phyloP scores from a whole-genome alignment of 2,329 filamentous ascomycete species.

The Fusarium brevicatenulatum region DNA sequence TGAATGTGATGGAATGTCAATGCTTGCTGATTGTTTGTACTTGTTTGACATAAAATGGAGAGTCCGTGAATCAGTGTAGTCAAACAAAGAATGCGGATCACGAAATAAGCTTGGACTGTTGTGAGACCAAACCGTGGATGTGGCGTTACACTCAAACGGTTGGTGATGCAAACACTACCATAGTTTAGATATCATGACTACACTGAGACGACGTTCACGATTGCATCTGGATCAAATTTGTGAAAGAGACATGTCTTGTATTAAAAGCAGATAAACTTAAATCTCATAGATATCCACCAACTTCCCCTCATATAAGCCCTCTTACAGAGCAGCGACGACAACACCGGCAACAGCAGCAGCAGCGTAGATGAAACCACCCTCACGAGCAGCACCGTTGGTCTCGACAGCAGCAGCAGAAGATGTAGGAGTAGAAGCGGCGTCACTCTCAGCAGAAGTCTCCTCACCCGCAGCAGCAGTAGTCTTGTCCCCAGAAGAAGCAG shows the following conservation, averaged over 20 bases:
- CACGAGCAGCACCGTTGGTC: constrained; percentile 39
- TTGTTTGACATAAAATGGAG: not conserved
- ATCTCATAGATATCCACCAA: not conserved
- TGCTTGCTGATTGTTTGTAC: not conserved
- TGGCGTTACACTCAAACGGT: not conserved
- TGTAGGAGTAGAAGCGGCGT: too few relatives aligned
- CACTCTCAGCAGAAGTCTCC: not conserved
- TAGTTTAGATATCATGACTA: not conserved
- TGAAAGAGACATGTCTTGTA: constrained; percentile 11
- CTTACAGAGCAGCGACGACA: constrained; percentile 46
- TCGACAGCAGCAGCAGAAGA: not conserved
- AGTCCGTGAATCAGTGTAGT: not conserved
- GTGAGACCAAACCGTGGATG: not conserved
- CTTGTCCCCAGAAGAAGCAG: not conserved
- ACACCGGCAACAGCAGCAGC: constrained; percentile 47
- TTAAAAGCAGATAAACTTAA: constrained; percentile 26
- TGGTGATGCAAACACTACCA: not conserved
- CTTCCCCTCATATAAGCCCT: not conserved
- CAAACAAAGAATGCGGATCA: not conserved
- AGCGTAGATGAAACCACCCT: constrained; percentile 45
- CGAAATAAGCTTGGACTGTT: not conserved
- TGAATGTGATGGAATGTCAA: not conserved
- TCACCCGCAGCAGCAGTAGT: not conserved
- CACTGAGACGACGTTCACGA: not conserved
- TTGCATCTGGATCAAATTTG: not conserved